phyloP scores from a whole-genome alignment of 345 rosid genomes.

The Diplotaxis tenuifolia region DNA sequence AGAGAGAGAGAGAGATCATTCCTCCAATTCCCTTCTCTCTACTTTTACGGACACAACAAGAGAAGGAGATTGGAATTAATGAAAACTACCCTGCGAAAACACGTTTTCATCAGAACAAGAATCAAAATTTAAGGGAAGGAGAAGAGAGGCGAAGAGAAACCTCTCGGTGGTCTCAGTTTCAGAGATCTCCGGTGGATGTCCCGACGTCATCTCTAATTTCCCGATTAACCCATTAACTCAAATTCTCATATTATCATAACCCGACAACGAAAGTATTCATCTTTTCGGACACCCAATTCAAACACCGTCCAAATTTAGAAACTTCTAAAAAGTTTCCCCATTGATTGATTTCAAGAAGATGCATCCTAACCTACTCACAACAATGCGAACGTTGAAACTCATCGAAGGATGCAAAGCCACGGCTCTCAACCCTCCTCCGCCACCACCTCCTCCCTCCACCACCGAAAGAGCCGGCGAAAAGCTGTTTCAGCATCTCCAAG shows the following conservation, averaged over 20 bases:
- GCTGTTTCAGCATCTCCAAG: conserved; percentile 67
- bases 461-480: conserved; percentile 52
- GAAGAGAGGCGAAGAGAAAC: neutral
- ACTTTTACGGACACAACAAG: conserved; percentile 13
- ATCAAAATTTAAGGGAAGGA: neutral
- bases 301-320: neutral
- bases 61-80: neutral
- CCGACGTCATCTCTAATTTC: neutral
- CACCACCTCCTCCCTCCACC: conserved; percentile 28
- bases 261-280: neutral
- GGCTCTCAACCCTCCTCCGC: conserved; percentile 50
- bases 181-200: neutral
- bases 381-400: conserved; percentile 84
- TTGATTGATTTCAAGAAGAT: conserved; percentile 39
- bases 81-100: conserved; percentile 30
- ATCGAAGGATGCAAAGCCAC: conserved; percentile 68
- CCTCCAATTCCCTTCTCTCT: conserved; percentile 16
- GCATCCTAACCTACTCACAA: conserved; percentile 75
- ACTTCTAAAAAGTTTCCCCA: neutral
- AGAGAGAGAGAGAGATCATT: conserved; percentile 20
- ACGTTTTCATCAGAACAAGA: conserved; percentile 6
- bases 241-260: neutral
- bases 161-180: neutral
- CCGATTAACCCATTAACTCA: neutral
- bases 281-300: neutral